A percentile compares a stretch with the other conserved stretches of the same genome.
Conservation (phyloP, 2,329 filamentous ascomycete species). For the Eutypella sp. region DNA sequence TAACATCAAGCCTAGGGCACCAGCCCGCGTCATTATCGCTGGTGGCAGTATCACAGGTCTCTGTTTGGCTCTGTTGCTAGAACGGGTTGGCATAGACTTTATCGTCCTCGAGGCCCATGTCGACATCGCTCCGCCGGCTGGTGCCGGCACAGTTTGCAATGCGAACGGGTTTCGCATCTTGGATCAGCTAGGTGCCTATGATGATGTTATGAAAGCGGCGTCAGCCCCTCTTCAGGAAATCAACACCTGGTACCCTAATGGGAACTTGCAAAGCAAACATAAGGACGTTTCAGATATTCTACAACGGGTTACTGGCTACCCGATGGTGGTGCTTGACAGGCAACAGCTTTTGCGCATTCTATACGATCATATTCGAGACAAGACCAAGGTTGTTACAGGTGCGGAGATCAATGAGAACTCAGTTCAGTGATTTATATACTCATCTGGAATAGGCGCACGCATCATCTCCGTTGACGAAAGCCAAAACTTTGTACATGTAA, state of each 20-base stretch:
- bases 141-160: slow-evolving; percentile 34
- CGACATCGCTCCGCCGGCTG: slow-evolving; percentile 31
- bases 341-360: slow-evolving; percentile 15
- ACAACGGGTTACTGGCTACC: slow-evolving; percentile 9
- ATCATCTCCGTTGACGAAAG: slow-evolving; percentile 9
- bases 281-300: slow-evolving; percentile 7
- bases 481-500: slow-evolving; percentile 4
- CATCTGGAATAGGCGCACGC: slow-evolving; percentile 13
- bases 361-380: slow-evolving; percentile 13
- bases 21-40: slow-evolving; percentile 7
- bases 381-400: slow-evolving; percentile 21
- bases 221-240: slow-evolving; percentile 1
- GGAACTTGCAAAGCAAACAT: neutral
- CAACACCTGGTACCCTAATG: slow-evolving; percentile 5
- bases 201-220: slow-evolving; percentile 18
- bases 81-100: slow-evolving; percentile 35
- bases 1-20: neutral
- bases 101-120: slow-evolving; percentile 35
- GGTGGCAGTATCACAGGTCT: slow-evolving; percentile 29
- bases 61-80: slow-evolving; percentile 33
- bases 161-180: slow-evolving; percentile 33
- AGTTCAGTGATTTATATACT: slow-evolving; percentile 1
- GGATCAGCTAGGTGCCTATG: slow-evolving; percentile 36
- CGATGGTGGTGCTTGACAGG: slow-evolving; percentile 13
- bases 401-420: slow-evolving; percentile 14